These are phyloP conservation scores for Aspergillus transmontanensis DNA, from an alignment of 2,329 filamentous ascomycete species.

Conservation along the genomic window DNA sequence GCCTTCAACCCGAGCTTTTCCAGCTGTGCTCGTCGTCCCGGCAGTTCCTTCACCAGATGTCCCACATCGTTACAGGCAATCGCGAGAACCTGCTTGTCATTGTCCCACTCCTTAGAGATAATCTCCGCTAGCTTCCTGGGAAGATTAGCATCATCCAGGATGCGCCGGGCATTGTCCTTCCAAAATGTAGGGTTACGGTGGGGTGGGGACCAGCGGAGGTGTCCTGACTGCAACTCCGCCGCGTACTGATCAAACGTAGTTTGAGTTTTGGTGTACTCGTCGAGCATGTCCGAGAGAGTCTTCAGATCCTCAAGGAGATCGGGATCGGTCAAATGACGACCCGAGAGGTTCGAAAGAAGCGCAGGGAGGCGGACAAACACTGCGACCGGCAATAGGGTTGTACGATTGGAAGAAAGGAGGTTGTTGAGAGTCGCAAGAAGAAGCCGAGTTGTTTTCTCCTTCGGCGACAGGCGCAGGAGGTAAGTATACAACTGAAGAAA, in stretches of 20 bases:
- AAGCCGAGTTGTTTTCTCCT: conserved; percentile 95
- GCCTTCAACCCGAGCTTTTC: conserved; percentile 85
- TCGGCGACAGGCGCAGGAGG: conserved; percentile 86
- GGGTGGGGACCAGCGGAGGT: conserved; percentile 89
- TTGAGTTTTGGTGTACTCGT: conserved; percentile 77
- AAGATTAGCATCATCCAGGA: conserved; percentile 80
- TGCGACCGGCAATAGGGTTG: conserved; percentile 73
- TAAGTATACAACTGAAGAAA: conserved; percentile 90
- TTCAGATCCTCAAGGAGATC: conserved; percentile 54
- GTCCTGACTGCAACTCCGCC: conserved; percentile 80
- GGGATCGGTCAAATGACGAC: conserved; percentile 52
- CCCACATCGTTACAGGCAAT: conserved; percentile 93
- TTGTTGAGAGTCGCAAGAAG: conserved; percentile 88
- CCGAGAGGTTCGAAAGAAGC: conserved; percentile 60
- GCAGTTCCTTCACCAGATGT: conserved; percentile 84
- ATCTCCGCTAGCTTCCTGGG: conserved; percentile 84
- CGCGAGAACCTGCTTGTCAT: conserved; percentile 81
- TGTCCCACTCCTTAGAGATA: conserved; percentile 78
- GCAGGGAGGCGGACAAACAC: conserved; percentile 79
- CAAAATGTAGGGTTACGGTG: conserved; percentile 87
- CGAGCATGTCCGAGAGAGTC: conserved; percentile 66
- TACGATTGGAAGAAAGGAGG: conserved; percentile 74
- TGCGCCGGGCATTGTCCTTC: conserved; percentile 85
- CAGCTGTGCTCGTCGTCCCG: conserved; percentile 76
- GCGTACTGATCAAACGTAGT: conserved; percentile 71